phyloP scores from a whole-genome alignment of 202 grass and related monocot species.

The Schoenoplectus tabernaemontani region DNA sequence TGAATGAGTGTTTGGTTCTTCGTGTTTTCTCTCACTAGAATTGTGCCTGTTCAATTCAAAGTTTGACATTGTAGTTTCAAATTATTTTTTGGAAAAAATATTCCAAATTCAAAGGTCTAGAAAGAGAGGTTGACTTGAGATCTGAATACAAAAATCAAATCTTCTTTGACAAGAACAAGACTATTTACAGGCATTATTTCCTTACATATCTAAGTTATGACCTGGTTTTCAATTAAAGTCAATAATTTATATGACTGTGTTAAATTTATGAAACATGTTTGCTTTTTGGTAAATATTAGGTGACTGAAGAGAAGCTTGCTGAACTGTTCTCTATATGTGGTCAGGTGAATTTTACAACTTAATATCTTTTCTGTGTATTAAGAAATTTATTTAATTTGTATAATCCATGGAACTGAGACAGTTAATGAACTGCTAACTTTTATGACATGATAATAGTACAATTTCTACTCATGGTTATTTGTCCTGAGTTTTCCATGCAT shows the following conservation, averaged over 20 bases:
- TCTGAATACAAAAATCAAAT: constrained; percentile 1
- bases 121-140: constrained; percentile 10
- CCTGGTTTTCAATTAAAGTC: background rate
- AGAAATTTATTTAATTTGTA: background rate
- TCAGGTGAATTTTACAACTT: constrained; percentile 44
- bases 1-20: background rate
- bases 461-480: background rate
- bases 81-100: background rate
- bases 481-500: constrained; percentile 1
- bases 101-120: background rate
- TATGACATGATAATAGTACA: background rate
- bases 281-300: constrained; percentile 37
- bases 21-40: background rate
- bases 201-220: background rate
- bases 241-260: background rate
- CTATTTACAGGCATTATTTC: background rate
- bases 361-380: background rate
- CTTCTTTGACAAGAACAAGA: background rate
- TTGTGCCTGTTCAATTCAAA: constrained; percentile 12
- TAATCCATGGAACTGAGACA: constrained; percentile 5
- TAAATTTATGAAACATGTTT: background rate
- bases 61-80: constrained; percentile 9
- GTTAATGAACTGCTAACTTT: constrained; percentile 5
- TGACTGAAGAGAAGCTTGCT: constrained; percentile 92
- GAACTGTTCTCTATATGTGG: constrained; percentile 83